Conservation (phyloP, 192 early-diverging fungal genomes). For the Allomyces macrogynus region DNA sequence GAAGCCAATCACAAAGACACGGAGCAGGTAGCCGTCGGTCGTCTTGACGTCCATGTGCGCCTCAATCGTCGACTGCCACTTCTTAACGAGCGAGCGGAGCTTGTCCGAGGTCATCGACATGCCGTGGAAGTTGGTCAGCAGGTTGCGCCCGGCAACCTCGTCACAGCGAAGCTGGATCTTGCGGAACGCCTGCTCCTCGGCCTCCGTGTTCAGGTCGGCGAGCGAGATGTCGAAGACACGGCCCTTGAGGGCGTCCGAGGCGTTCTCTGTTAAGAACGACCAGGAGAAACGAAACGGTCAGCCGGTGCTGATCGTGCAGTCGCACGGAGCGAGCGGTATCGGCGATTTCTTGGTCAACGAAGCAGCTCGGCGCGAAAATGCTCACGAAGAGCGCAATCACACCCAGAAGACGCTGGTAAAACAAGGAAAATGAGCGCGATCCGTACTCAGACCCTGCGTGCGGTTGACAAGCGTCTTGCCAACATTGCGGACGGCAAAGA, state of each 20-base stretch:
- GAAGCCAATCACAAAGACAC: conserved; percentile 93
- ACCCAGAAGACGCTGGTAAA: too few relatives aligned
- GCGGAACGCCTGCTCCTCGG: conserved; percentile 76
- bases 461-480: conserved; percentile 99
- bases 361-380: too few relatives aligned
- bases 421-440: background rate
- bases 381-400: too few relatives aligned
- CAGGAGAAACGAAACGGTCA: too few relatives aligned
- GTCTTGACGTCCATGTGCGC: conserved; percentile 98
- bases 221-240: conserved; percentile 94
- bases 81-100: conserved; percentile 97
- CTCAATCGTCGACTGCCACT: conserved; percentile 83
- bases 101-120: conserved; percentile 99
- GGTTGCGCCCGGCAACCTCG: conserved; percentile 95
- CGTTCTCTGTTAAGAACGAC: conserved; percentile 31
- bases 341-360: too few relatives aligned
- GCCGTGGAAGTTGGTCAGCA: conserved; percentile 99
- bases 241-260: conserved; percentile 88
- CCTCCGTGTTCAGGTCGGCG: conserved; percentile 77
- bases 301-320: too few relatives aligned
- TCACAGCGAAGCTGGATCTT: conserved; percentile 95
- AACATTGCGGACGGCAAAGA: conserved; percentile 82
- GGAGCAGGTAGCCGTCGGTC: conserved; percentile 97
- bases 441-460: conserved; percentile 93
- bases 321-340: too few relatives aligned